phyloP scores from a whole-genome alignment of 371 early-diverging fungal genomes.

The Rhizopus sp. region DNA sequence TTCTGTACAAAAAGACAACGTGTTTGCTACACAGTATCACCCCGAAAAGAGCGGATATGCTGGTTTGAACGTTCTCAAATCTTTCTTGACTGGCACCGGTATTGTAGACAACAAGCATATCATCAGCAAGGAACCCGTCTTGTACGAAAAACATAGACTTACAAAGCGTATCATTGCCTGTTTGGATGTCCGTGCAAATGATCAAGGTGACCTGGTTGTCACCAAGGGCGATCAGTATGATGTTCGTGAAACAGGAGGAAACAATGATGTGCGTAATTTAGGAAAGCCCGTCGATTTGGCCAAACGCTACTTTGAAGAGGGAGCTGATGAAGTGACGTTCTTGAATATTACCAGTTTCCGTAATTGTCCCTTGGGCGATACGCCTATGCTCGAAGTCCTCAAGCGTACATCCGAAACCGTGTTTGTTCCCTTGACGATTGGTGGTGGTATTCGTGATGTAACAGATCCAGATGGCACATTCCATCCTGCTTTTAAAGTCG shows the following conservation, averaged over 20 bases:
- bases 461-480: slow-evolving; percentile 79
- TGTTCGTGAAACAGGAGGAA: slow-evolving; percentile 78
- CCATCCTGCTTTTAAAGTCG: slow-evolving; percentile 90
- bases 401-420: slow-evolving; percentile 84
- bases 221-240: slow-evolving; percentile 99
- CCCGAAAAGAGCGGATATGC: slow-evolving; percentile 96
- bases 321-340: slow-evolving; percentile 97
- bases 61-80: slow-evolving; percentile 78
- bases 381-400: slow-evolving; percentile 95
- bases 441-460: slow-evolving; percentile 96
- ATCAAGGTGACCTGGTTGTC: slow-evolving; percentile 94
- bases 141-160: slow-evolving; percentile 56
- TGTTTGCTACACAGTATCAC: slow-evolving; percentile 97
- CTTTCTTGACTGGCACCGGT: slow-evolving; percentile 73
- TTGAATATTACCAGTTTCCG: slow-evolving; percentile 98
- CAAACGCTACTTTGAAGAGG: slow-evolving; percentile 88
- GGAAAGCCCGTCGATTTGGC: slow-evolving; percentile 97
- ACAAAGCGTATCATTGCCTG: slow-evolving; percentile 95
- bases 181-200: slow-evolving; percentile 95
- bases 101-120: slow-evolving; percentile 33
- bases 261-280: slow-evolving; percentile 89
- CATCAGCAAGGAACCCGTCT: slow-evolving; percentile 28
- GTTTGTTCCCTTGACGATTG: slow-evolving; percentile 97
- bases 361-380: slow-evolving; percentile 85
- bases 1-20: slow-evolving; percentile 79